phyloP scores from a whole-genome alignment of 2,329 filamentous ascomycete genomes.

The Hypomyces perniciosus region DNA sequence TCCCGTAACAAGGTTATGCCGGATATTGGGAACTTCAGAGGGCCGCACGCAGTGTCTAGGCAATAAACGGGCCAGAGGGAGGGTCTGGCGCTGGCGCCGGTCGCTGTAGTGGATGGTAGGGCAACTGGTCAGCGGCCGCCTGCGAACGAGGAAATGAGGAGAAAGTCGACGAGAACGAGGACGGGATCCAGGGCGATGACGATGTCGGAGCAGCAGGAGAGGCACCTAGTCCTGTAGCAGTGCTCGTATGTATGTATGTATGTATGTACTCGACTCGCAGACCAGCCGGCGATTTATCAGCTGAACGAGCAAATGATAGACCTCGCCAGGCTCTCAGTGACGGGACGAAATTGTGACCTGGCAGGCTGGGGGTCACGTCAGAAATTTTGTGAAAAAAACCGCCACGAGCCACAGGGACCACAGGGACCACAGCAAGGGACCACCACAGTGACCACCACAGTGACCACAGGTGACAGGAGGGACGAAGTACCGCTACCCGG shows the following conservation, averaged over 20 bases:
- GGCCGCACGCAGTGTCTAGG: slow-evolving; percentile 13
- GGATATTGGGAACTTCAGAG: slow-evolving; percentile 25
- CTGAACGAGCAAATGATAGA: slow-evolving; percentile 15
- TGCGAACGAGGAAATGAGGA: slow-evolving; percentile 12
- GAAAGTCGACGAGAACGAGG: slow-evolving; percentile 14
- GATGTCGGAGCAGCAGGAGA: slow-evolving; percentile 5
- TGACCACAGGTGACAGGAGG: not conserved
- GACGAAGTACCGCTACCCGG: slow-evolving; percentile 5
- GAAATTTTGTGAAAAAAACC: slow-evolving; percentile 14
- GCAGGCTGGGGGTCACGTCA: slow-evolving; percentile 13
- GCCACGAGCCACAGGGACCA: not conserved
- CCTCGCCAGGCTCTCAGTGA: slow-evolving; percentile 9
- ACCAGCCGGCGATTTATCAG: slow-evolving; percentile 23
- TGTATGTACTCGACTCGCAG: slow-evolving; percentile 5
- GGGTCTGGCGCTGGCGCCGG: not conserved
- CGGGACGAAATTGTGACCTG: slow-evolving; percentile 17
- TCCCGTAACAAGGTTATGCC: slow-evolving; percentile 37
- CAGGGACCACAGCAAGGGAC: not conserved
- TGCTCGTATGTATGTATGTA: not conserved
- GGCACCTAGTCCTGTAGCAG: not conserved
- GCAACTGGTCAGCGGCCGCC: slow-evolving; percentile 16
- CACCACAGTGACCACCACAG: not conserved
- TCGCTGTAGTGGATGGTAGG: not conserved
- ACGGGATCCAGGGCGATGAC: not conserved
- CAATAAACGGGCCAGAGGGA: slow-evolving; percentile 24